phyloP scores from a whole-genome alignment of 2,329 filamentous ascomycete species.

The Huntiella moniliformis region DNA sequence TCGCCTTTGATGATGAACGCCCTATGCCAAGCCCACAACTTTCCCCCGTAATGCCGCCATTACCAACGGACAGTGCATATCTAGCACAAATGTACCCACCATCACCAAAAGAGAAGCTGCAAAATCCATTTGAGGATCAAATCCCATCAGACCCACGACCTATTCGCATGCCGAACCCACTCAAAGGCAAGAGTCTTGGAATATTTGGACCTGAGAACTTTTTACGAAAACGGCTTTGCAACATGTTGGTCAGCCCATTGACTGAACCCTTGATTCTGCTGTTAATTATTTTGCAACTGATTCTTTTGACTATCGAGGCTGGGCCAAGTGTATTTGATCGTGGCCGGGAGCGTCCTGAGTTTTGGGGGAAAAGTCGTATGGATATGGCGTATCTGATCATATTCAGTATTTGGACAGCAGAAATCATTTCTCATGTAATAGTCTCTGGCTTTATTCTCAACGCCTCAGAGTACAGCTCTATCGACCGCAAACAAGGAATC shows the following conservation, averaged over 20 bases:
- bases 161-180: conserved; percentile 40
- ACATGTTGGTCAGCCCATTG: conserved; percentile 67
- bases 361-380: conserved; percentile 50
- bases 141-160: conserved; percentile 13
- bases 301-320: conserved; percentile 75
- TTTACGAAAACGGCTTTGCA: conserved; percentile 56
- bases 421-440: conserved; percentile 64
- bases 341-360: conserved; percentile 37
- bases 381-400: conserved; percentile 69
- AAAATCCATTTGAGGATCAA: conserved; percentile 10
- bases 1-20: conserved; percentile 32
- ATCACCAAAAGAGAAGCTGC: conserved; percentile 7
- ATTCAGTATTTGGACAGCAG: conserved; percentile 78
- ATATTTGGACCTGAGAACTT: conserved; percentile 65
- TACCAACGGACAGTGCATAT: conserved; percentile 32
- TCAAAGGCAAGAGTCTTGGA: conserved; percentile 71
- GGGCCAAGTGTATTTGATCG: conserved; percentile 48
- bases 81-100: conserved; percentile 25
- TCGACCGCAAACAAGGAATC: conserved; percentile 59
- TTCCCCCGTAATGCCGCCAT: conserved; percentile 8
- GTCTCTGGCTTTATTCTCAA: conserved; percentile 91
- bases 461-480: conserved; percentile 76
- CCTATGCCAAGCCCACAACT: conserved; percentile 22
- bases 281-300: conserved; percentile 71
- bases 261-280: conserved; percentile 75